These are phyloP conservation scores for Pterocarpus santalinus DNA, from an alignment of 306 rosid species.

Conservation along the genomic window DNA sequence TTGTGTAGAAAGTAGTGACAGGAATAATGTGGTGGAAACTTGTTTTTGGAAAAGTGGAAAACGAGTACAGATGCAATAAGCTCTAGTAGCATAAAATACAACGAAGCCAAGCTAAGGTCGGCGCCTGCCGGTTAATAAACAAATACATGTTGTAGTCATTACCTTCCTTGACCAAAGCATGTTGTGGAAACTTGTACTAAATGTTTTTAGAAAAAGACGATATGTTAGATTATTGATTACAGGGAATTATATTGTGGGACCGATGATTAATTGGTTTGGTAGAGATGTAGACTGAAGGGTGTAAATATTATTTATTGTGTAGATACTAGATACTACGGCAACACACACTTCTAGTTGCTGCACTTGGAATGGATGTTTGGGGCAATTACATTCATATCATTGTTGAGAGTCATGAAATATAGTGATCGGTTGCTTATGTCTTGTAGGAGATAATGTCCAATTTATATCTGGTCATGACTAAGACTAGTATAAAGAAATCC, in stretches of 20 bases:
- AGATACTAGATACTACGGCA: conserved; percentile 34
- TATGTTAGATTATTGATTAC: background rate
- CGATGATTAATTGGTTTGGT: conserved; percentile 23
- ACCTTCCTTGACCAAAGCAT: conserved; percentile 24
- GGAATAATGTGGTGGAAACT: conserved; percentile 12
- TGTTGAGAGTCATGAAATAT: conserved; percentile 36
- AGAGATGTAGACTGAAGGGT: conserved; percentile 33
- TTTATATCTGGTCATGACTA: background rate
- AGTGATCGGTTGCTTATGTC: background rate
- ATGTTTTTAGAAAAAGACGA: background rate
- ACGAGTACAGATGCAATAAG: conserved; percentile 29
- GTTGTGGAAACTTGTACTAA: conserved; percentile 11
- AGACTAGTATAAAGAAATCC: background rate
- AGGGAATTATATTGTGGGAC: conserved; percentile 5
- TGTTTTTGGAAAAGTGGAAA: background rate
- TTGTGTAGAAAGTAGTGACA: conserved; percentile 4
- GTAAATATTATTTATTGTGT: background rate
- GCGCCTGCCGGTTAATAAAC: conserved; percentile 18
- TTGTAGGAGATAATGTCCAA: background rate
- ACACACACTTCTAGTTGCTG: conserved; percentile 46
- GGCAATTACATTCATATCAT: conserved; percentile 24
- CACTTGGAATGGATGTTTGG: conserved; percentile 50
- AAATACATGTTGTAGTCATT: conserved; percentile 17
- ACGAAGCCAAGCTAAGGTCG: conserved; percentile 32
- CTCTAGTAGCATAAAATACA: conserved; percentile 10